A percentile compares a stretch with the other conserved stretches of the same genome.
Conservation (phyloP, 345 rosid genomes). For the Hibiscus mutabilis region DNA sequence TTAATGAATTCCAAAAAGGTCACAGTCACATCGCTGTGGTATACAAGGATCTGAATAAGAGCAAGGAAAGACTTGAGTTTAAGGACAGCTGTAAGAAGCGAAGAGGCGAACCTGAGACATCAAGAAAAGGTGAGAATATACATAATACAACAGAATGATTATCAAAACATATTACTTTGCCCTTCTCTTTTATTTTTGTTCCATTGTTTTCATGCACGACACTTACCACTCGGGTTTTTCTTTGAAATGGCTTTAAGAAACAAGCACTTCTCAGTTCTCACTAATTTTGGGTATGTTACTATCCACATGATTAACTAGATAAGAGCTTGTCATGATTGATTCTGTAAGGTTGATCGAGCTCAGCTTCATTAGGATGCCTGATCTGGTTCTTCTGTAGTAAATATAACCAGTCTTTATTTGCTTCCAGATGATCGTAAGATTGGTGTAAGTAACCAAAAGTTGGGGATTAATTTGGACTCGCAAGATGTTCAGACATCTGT, state of each 20-base stretch:
- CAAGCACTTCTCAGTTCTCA: neutral
- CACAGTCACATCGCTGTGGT: slow-evolving; percentile 97
- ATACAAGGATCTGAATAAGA: slow-evolving; percentile 54
- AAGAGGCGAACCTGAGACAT: slow-evolving; percentile 31
- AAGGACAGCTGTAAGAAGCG: slow-evolving; percentile 58
- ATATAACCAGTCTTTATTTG: neutral
- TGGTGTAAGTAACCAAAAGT: slow-evolving; percentile 12
- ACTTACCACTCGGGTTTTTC: neutral
- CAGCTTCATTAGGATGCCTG: slow-evolving; percentile 7
- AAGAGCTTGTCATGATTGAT: slow-evolving; percentile 7
- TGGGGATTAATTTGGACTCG: slow-evolving; percentile 29
- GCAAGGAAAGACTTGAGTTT: slow-evolving; percentile 31
- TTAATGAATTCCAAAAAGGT: slow-evolving; percentile 93
- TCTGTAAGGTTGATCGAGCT: slow-evolving; percentile 4
- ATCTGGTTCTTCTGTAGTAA: slow-evolving; percentile 8
- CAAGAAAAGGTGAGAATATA: slow-evolving; percentile 38
- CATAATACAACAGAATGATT: neutral
- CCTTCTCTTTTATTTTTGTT: neutral
- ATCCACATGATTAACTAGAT: neutral
- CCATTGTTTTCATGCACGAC: neutral
- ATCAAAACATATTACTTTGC: slow-evolving; percentile 4
- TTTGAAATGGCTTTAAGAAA: neutral
- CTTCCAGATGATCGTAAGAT: slow-evolving; percentile 25
- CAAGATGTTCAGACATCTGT: slow-evolving; percentile 26
- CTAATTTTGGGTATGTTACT: neutral